Evolutionary conservation across 768 basidiomycete species (phyloP).

Genomic region (Lentinula sp.): DNA sequence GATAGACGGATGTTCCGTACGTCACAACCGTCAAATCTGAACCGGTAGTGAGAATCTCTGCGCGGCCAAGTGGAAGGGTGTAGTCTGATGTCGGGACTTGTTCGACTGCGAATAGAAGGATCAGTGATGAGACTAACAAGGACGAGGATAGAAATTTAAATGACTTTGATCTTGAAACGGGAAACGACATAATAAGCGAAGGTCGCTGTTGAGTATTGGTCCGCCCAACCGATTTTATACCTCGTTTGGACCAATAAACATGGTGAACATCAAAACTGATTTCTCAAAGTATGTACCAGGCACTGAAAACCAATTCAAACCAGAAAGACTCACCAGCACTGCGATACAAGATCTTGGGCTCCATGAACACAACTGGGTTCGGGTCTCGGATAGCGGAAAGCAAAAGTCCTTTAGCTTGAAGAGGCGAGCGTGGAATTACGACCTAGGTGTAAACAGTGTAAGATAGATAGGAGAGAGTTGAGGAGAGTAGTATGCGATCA

Average conservation of each 20-base stretch:
- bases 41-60: slow-evolving; percentile 70
- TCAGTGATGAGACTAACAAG: background rate
- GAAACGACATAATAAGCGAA: background rate
- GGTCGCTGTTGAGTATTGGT: no score
- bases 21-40: slow-evolving; percentile 84
- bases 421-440: slow-evolving; percentile 90
- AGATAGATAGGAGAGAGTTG: background rate
- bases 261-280: no score
- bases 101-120: slow-evolving; percentile 49
- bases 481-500: no score
- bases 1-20: slow-evolving; percentile 92
- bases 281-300: no score
- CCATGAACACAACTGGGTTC: slow-evolving; percentile 93
- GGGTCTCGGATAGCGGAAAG: slow-evolving; percentile 86
- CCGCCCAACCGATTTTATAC: no score
- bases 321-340: slow-evolving; percentile 55
- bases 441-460: slow-evolving; percentile 31
- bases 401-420: slow-evolving; percentile 92
- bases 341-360: slow-evolving; percentile 90
- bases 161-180: background rate
- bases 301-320: no score
- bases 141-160: background rate
- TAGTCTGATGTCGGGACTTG: slow-evolving; percentile 91
- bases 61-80: slow-evolving; percentile 73
- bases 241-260: no score